Evolutionary conservation across 2,329 filamentous ascomycete species (phyloP).

Genomic region (Fusarium oxysporum): DNA sequence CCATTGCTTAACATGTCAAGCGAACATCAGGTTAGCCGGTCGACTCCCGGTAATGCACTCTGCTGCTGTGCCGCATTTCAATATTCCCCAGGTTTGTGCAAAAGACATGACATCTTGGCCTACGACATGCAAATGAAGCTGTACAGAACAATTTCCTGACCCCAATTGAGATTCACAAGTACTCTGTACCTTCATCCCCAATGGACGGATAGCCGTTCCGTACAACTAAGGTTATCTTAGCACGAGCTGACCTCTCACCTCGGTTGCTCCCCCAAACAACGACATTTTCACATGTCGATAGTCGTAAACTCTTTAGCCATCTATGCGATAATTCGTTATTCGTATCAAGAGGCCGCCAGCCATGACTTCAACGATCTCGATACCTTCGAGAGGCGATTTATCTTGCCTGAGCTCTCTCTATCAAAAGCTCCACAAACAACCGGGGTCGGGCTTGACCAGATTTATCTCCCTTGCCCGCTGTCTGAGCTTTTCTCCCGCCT

Average conservation of each 20-base stretch:
- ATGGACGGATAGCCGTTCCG: slow-evolving; percentile 1
- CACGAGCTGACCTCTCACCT: slow-evolving; percentile 27
- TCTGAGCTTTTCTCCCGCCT: slow-evolving; percentile 27
- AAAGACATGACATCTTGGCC: slow-evolving; percentile 1
- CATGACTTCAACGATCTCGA: slow-evolving; percentile 2
- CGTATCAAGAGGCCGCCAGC: slow-evolving; percentile 2
- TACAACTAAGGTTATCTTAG: slow-evolving; percentile 40
- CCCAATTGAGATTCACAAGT: slow-evolving; percentile 6
- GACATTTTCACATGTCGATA: slow-evolving; percentile 30
- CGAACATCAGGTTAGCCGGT: neutral
- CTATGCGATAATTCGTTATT: slow-evolving; percentile 16
- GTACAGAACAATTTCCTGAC: neutral
- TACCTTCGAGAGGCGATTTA: neutral
- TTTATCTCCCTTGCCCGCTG: slow-evolving; percentile 28
- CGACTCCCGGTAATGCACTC: slow-evolving; percentile 3
- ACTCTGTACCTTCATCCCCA: neutral
- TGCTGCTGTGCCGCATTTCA: slow-evolving; percentile 12
- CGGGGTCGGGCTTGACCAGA: slow-evolving; percentile 26
- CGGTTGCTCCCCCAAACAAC: slow-evolving; percentile 12
- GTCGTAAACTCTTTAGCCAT: slow-evolving; percentile 6
- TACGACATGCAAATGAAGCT: slow-evolving; percentile 19
- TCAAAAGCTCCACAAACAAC: slow-evolving; percentile 30
- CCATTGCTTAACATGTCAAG: neutral
- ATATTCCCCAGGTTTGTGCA: slow-evolving; percentile 21
- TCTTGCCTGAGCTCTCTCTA: neutral